Evolutionary conservation across 495 filamentous ascomycete genomes (phyloP), one percentile per base, ranked within the genome.

Genomic region (Aspergillus taichungensis): DNA sequence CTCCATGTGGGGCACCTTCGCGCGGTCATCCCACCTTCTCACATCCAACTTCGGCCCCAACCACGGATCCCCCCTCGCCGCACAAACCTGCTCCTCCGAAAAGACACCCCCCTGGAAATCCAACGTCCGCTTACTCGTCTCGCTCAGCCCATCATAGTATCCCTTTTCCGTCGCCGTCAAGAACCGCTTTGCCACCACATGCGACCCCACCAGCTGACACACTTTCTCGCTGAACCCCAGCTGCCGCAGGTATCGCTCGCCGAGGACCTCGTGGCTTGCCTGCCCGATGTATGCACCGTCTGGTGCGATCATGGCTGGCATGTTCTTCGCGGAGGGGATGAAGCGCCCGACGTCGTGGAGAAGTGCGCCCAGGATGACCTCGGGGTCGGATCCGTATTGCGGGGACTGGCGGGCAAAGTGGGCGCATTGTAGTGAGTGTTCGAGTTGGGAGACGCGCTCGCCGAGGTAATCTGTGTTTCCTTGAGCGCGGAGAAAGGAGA

Each of bases 311-410:
- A 61, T 55, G 24, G 46, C 54, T 0, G 29, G 38, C 52, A 61
- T 61, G 30, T 61, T 61, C 36, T 58, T 47, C 1, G 57, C 57
- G 24, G 55, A 55, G 5, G 58, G 58, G 28, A 61, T 61, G 46
- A 69, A 69, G n/a, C 68, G 64, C 8, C 67, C 67, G 30, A 69
- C 56, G 46, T 69, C 67, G 43, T 71, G 69, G 6, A 71, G 50
- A 18, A 72, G 49, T 3, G 66, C 67, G 3, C 61, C 66, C 18
- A 68, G 40, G 13, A 68, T 52, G 8, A 61, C 62, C 34, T 64
- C 65, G n/a, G 52, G 46, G 36, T 68, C 64, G 8, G 48, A 32
- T 1, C 46, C 47, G 34, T 55, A 51, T 33, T 58, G 18, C 0
- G 51, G 28, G 11, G 55, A 56, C 30, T 54, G 29, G 4, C 46